Base-by-base conservation (phyloP, 2,329 filamentous ascomycete genomes). In the Aspergillus novofumigatus region DNA sequence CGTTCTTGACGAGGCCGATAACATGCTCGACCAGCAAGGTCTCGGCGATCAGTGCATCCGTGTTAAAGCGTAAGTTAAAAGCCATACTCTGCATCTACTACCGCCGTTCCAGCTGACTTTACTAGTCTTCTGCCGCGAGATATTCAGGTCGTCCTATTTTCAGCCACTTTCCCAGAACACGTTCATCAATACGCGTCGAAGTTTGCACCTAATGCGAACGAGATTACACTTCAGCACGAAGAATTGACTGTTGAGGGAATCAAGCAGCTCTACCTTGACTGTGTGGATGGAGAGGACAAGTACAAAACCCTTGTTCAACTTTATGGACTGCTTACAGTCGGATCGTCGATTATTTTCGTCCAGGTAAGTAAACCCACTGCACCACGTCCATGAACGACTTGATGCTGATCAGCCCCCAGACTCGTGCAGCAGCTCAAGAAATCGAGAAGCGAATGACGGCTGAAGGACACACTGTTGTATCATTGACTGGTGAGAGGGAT, bases 261-360 rank as follows among this genome's bases (percentile, higher is more conserved):
- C 72, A 96, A 93, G 64, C 94, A 99, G 71, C 91, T 99, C 78
- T 99, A 95, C 72, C 91, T 99, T 72, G 94, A 99, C 74, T 97
- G 93, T 69, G 85, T 89, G 23, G 82, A 83, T 35, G 90, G 95
- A 63, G 79, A 86, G 38, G 86, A 90, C 68, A 97, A 97, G 73
- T 99, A 96, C 71, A 85, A 89, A 38, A 87, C 90, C 56, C 85
- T 99, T 7, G 89, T 95, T 73, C 91, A 93, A 71, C 89, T 99
- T 58, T 99, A 99, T 72, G 92, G 93, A 57, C 81, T 97, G 48
- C 93, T 99, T 85, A 97, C 92, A 17, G 92, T 97, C 67, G 92
- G 92, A 4, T 96, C 93, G 7, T 97, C 94, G 0, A 96, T 99
- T 70, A 97, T 99, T 67, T 99, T 99, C 70, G 93, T 97, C 74